Conservation (phyloP, 441 rosid species). For the Eutrema salsugineum region DNA sequence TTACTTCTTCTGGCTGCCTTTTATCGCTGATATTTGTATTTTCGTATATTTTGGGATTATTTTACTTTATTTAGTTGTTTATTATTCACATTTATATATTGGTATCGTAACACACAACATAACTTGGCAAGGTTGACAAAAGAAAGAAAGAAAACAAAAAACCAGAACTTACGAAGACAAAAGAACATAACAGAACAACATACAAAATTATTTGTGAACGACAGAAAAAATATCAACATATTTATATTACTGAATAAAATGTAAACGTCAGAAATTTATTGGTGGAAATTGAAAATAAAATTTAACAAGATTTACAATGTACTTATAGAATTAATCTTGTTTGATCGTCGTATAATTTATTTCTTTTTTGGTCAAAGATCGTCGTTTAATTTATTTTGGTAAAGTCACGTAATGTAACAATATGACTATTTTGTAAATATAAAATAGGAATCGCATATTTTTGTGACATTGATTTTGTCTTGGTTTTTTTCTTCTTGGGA, state of each 20-base stretch:
- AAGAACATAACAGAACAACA: slow-evolving; percentile 17
- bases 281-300: background rate
- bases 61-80: background rate
- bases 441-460: no score
- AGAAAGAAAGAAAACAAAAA: background rate
- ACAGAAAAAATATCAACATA: background rate
- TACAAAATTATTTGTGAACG: background rate
- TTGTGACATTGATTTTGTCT: background rate
- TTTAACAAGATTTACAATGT: background rate
- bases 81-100: background rate
- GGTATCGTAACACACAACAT: background rate
- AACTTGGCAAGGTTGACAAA: slow-evolving; percentile 1
- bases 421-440: background rate
- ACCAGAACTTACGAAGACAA: background rate
- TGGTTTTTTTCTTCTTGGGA: background rate
- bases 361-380: no score
- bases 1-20: slow-evolving; percentile 4
- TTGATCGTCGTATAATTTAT: background rate
- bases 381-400: background rate
- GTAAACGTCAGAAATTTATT: no score
- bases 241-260: no score
- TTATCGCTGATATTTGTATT: background rate
- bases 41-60: background rate
- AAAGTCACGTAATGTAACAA: background rate
- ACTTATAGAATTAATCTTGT: background rate